Conservation (phyloP, 23 red algal genomes). For the Gracilaria vermiculophylla region DNA sequence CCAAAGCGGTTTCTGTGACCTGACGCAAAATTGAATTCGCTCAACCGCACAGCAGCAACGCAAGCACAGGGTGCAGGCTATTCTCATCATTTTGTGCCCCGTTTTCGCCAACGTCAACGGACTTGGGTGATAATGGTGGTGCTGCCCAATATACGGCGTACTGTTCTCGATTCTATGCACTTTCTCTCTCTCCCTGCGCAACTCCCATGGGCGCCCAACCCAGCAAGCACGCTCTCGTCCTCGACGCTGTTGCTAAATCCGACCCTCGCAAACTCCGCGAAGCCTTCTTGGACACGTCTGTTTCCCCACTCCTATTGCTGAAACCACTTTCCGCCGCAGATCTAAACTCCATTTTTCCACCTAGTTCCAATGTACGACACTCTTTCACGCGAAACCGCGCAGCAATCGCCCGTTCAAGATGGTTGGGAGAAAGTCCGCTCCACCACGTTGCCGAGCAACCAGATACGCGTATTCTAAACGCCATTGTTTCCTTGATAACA, state of each 20-base stretch:
- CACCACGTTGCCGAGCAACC: conserved; percentile 19
- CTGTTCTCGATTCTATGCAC: conserved; percentile 6
- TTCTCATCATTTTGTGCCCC: conserved; percentile 1
- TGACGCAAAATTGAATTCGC: conserved; percentile 18
- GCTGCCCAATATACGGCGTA: conserved; percentile 22
- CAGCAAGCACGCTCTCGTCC: conserved; percentile 47
- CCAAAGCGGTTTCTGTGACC: neutral
- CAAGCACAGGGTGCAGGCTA: neutral
- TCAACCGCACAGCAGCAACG: too few relatives aligned
- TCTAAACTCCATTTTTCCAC: conserved; percentile 11
- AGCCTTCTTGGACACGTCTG: neutral
- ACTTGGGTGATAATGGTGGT: neutral
- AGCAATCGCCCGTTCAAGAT: neutral
- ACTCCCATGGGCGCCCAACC: conserved; percentile 46
- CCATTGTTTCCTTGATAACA: neutral
- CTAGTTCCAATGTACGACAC: neutral
- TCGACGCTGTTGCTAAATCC: conserved; percentile 31
- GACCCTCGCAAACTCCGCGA: conserved; percentile 47
- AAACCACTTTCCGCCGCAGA: conserved; percentile 13
- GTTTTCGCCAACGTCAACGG: neutral
- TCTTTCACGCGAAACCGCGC: neutral
- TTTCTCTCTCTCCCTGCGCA: conserved; percentile 1
- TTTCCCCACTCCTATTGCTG: conserved; percentile 25
- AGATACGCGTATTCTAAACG: conserved; percentile 24
- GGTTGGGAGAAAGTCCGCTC: conserved; percentile 26